Evolutionary conservation across 2,329 filamentous ascomycete genomes (phyloP).

Genomic region (Diaporthe sp.): DNA sequence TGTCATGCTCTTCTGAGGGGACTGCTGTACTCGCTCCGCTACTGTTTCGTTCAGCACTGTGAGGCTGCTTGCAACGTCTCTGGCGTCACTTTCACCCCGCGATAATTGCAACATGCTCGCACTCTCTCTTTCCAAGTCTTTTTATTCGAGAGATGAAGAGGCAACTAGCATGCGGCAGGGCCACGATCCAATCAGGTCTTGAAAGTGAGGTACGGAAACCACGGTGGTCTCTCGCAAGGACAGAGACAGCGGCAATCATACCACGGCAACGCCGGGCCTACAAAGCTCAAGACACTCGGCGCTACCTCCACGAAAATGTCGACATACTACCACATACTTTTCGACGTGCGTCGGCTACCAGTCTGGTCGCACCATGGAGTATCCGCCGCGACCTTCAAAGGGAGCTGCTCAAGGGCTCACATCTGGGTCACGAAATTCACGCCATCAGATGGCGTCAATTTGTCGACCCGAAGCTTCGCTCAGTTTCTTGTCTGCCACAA

Average conservation of each 20-base stretch:
- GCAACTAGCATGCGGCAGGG: neutral
- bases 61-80: neutral
- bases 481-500: neutral
- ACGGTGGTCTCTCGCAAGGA: accelerated
- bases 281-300: neutral
- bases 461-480: neutral
- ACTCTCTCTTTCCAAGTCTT: neutral
- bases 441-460: neutral
- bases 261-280: too few relatives aligned
- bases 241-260: too few relatives aligned
- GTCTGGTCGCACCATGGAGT: neutral
- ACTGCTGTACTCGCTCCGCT: neutral
- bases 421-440: neutral
- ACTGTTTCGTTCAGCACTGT: too few relatives aligned
- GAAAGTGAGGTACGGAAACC: neutral
- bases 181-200: neutral
- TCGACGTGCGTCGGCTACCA: too few relatives aligned
- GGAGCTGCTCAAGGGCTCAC: too few relatives aligned
- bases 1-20: constrained; percentile 51
- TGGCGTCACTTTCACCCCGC: neutral
- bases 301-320: too few relatives aligned
- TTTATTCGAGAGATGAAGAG: neutral
- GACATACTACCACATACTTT: neutral
- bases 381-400: neutral
- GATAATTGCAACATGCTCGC: too few relatives aligned